Conservation (phyloP, 192 early-diverging fungal species). For the Coemansia sp. region DNA sequence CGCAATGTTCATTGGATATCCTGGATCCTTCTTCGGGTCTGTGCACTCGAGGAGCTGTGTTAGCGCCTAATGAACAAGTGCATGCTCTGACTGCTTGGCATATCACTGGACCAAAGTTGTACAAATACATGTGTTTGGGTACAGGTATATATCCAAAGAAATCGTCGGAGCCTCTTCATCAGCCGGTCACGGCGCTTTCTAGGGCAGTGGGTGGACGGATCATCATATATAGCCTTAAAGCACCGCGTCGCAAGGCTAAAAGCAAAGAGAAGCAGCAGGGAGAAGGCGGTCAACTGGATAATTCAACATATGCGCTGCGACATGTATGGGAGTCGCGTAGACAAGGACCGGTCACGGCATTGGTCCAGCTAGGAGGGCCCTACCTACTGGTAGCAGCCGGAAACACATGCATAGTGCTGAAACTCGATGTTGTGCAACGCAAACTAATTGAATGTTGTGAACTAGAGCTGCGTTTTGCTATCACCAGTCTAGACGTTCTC, state of each 20-base stretch:
- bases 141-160: constrained; percentile 17
- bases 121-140: constrained; percentile 42
- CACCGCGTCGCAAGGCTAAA: constrained; percentile 12
- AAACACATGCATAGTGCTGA: constrained; percentile 21
- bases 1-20: too few relatives aligned
- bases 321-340: constrained; percentile 45
- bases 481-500: constrained; percentile 26
- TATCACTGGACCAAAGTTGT: constrained; percentile 22
- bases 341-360: constrained; percentile 15
- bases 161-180: not conserved
- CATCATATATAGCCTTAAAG: constrained; percentile 38
- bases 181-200: not conserved
- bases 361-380: constrained; percentile 32
- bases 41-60: too few relatives aligned
- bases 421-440: constrained; percentile 25
- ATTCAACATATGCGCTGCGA: constrained; percentile 18
- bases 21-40: too few relatives aligned
- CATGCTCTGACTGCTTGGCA: constrained; percentile 33
- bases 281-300: not conserved
- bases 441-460: constrained; percentile 45
- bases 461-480: constrained; percentile 23
- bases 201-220: constrained; percentile 22
- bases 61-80: constrained; percentile 15
- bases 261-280: not conserved
- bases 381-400: constrained; percentile 33